phyloP scores from a whole-genome alignment of 345 rosid species.

The Ceriops tagal region DNA sequence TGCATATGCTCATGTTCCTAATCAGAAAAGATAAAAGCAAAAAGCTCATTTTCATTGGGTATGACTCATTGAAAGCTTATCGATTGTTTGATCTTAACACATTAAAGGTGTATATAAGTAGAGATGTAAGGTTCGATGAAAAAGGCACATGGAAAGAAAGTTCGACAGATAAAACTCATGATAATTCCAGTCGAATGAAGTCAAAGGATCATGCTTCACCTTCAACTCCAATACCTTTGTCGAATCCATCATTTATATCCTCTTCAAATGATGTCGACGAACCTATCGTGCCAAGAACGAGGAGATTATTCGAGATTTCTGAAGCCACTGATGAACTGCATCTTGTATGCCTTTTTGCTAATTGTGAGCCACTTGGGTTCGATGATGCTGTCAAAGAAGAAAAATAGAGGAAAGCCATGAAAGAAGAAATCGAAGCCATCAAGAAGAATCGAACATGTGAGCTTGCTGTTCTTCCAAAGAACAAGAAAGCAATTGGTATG shows the following conservation, averaged over 20 bases:
- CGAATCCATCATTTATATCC: neutral
- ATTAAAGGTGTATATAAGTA: neutral
- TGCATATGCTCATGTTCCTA: neutral
- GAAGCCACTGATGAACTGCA: neutral
- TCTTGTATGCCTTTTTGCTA: neutral
- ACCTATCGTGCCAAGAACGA: neutral
- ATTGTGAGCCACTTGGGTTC: neutral
- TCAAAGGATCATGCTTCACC: neutral
- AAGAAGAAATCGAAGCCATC: neutral
- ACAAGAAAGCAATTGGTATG: no score
- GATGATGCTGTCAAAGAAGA: neutral
- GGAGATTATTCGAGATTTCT: neutral
- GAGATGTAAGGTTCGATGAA: constrained; percentile 8
- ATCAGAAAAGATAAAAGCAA: neutral
- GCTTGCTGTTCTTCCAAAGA: neutral
- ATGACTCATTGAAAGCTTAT: neutral
- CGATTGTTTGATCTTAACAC: neutral
- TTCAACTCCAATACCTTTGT: neutral
- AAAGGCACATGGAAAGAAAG: neutral
- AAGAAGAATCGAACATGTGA: neutral
- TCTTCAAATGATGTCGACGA: neutral
- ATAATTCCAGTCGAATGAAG: no score
- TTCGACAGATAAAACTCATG: neutral
- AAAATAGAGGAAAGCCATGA: neutral
- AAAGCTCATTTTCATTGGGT: neutral